These are phyloP conservation scores for Diaporthe capsici DNA, from an alignment of 2,329 filamentous ascomycete genomes.

Conservation along the genomic window DNA sequence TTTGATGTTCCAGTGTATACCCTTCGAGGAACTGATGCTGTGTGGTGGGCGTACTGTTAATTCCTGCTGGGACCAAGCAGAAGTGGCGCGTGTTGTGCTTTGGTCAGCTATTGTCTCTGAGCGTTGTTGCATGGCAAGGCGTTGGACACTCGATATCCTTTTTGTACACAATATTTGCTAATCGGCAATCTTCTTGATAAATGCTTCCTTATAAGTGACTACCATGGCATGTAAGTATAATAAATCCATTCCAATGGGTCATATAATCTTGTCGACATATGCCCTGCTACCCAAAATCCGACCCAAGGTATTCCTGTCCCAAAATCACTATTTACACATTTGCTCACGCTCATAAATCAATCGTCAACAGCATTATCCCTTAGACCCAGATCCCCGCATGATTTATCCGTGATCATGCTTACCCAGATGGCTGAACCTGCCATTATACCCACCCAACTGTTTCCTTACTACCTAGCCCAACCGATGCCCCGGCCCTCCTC, in stretches of 20 bases:
- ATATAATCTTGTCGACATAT: neutral
- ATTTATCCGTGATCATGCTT: neutral
- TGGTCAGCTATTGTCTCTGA: neutral
- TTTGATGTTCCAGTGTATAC: neutral
- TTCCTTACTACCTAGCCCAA: constrained; percentile 2
- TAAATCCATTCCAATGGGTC: neutral
- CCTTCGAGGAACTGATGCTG: neutral
- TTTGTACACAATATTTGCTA: constrained; percentile 18
- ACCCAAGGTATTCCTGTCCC: constrained; percentile 21
- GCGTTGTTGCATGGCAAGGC: constrained; percentile 27
- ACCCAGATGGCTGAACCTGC: neutral
- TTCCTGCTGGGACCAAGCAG: neutral
- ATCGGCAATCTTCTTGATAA: constrained; percentile 11
- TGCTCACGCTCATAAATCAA: constrained; percentile 22
- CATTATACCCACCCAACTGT: neutral
- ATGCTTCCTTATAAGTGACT: neutral
- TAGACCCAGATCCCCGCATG: neutral
- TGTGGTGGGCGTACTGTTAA: neutral
- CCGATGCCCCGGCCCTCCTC: constrained; percentile 71
- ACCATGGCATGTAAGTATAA: neutral
- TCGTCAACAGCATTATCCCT: neutral
- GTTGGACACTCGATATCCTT: constrained; percentile 13
- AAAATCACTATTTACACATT: constrained; percentile 24
- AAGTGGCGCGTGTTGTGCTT: neutral
- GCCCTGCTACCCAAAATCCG: constrained; percentile 14